phyloP scores from a whole-genome alignment of 1,284 basidiomycete species.

The Microbotryum intermedium region DNA sequence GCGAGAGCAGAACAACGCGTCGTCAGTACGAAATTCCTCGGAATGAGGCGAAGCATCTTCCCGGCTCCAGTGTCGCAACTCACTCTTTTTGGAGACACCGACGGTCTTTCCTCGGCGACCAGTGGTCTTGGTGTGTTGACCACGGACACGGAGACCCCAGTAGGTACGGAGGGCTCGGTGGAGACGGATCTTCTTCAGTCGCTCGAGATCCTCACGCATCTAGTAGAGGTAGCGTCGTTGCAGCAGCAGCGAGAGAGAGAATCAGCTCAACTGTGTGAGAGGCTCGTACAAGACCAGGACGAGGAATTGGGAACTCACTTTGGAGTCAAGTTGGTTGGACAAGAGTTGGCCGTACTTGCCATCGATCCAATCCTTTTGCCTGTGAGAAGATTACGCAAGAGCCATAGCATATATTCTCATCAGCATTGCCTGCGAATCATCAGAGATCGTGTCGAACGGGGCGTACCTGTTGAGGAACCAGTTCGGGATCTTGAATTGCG shows the following conservation, averaged over 20 bases:
- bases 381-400: too few relatives aligned
- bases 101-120: conserved; percentile 67
- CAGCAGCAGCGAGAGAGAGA: neutral
- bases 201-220: conserved; percentile 87
- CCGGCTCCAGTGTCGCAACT: neutral
- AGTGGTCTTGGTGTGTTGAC: conserved; percentile 99
- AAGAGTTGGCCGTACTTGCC: conserved; percentile 92
- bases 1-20: too few relatives aligned
- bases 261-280: neutral
- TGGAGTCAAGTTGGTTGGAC: conserved; percentile 96
- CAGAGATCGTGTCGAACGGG: neutral
- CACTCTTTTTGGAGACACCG: conserved; percentile 76
- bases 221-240: neutral
- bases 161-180: conserved; percentile 91
- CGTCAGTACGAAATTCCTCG: too few relatives aligned
- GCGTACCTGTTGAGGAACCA: conserved; percentile 98
- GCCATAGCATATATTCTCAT: too few relatives aligned
- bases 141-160: conserved; percentile 48
- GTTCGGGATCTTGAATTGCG: conserved; percentile 97
- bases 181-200: conserved; percentile 98
- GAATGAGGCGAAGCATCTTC: too few relatives aligned
- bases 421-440: too few relatives aligned
- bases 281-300: neutral
- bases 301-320: conserved; percentile 47
- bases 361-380: conserved; percentile 77